Percentiles rank a stretch among this genome's conserved stretches.
phyloP scores from a whole-genome alignment of 2,329 filamentous ascomycete species.

The Penicillium sp. region DNA sequence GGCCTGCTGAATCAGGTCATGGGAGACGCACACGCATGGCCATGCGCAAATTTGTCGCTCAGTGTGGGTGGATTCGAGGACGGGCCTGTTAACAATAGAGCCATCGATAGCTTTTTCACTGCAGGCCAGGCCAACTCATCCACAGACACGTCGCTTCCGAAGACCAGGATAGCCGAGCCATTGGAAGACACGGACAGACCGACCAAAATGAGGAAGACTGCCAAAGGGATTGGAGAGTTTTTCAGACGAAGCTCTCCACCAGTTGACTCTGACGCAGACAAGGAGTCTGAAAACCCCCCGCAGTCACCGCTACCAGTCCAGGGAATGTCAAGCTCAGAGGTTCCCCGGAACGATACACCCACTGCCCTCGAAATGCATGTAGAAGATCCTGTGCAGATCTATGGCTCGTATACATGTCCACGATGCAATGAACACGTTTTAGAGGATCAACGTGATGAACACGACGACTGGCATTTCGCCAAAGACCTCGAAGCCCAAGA shows the following conservation, averaged over 20 bases:
- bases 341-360: not conserved
- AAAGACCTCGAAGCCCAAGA: conserved; percentile 73
- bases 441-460: conserved; percentile 62
- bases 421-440: conserved; percentile 63
- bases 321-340: no score
- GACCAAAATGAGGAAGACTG: conserved; percentile 46
- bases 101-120: conserved; percentile 81
- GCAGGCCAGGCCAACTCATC: conserved; percentile 55
- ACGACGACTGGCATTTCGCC: conserved; percentile 93
- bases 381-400: not conserved
- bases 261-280: not conserved
- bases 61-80: conserved; percentile 93
- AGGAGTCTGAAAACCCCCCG: not conserved
- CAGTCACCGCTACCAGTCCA: not conserved
- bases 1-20: conserved; percentile 73
- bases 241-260: conserved; percentile 42
- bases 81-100: conserved; percentile 74
- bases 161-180: conserved; percentile 17
- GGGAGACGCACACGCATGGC: conserved; percentile 76
- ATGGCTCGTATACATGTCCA: conserved; percentile 50
- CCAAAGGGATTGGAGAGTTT: conserved; percentile 55
- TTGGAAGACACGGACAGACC: conserved; percentile 14
- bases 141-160: conserved; percentile 24
- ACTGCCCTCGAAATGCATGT: not conserved
- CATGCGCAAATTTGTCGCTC: conserved; percentile 83